Conservation (phyloP, 176 grass and related monocot species). For the Cymbopogon citratus region DNA sequence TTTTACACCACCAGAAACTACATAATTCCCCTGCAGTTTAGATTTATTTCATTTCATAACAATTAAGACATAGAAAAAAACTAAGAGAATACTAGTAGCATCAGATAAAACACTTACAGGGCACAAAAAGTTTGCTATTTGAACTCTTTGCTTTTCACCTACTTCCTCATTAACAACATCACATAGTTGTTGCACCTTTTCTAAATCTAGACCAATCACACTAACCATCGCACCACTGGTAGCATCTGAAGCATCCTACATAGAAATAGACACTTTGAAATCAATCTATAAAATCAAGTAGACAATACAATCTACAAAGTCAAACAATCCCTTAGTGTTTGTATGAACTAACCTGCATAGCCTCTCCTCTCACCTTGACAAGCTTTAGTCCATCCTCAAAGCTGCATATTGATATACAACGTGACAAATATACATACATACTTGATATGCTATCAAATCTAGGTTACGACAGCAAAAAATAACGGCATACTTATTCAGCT, state of each 20-base stretch:
- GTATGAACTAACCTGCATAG: slow-evolving; percentile 69
- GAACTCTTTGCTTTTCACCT: slow-evolving; percentile 45
- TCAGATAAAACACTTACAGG: too few species aligned
- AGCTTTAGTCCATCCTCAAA: slow-evolving; percentile 99
- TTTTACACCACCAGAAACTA: too few species aligned
- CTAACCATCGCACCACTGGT: slow-evolving; percentile 84
- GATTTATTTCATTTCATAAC: too few species aligned
- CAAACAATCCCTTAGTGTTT: neutral
- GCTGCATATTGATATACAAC: slow-evolving; percentile 32
- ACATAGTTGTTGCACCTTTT: slow-evolving; percentile 86
- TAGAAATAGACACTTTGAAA: slow-evolving; percentile 9
- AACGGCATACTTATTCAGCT: neutral
- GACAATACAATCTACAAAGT: neutral
- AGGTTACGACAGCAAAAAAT: neutral
- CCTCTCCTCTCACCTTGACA: slow-evolving; percentile 95
- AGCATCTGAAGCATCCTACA: slow-evolving; percentile 81
- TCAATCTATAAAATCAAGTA: neutral
- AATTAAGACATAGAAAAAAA: too few species aligned
- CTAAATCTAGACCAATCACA: slow-evolving; percentile 85
- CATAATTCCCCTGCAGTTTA: too few species aligned
- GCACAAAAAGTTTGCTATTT: too few species aligned
- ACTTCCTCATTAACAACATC: slow-evolving; percentile 83
- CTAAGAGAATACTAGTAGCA: too few species aligned
- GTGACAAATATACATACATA: neutral
- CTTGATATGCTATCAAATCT: neutral